A percentile compares a stretch with the other conserved stretches of the same genome.
These are phyloP conservation scores for Leccinum fallax DNA, from an alignment of 1,284 basidiomycete genomes.

Conservation along the genomic window DNA sequence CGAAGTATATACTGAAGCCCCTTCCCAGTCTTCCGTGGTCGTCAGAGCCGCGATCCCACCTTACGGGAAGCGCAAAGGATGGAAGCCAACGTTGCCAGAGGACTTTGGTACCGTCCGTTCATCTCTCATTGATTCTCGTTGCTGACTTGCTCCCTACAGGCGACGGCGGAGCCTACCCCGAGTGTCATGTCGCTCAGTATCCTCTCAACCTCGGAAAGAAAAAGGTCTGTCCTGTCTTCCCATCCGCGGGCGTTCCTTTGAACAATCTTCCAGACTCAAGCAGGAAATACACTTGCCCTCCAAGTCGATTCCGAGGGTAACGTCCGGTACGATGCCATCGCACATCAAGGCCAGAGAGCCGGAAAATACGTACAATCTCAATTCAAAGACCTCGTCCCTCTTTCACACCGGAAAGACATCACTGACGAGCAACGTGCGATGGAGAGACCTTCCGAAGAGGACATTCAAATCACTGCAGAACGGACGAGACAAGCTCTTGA, in stretches of 20 bases:
- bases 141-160: constrained; percentile 42
- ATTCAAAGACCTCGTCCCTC: constrained; percentile 96
- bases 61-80: constrained; percentile 85
- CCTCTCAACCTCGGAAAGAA: constrained; percentile 95
- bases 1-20: constrained; percentile 37
- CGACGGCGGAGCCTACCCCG: constrained; percentile 95
- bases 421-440: constrained; percentile 73
- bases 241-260: neutral
- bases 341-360: constrained; percentile 88
- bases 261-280: constrained; percentile 61
- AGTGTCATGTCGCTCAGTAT: constrained; percentile 97
- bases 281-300: constrained; percentile 92
- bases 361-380: constrained; percentile 91
- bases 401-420: constrained; percentile 88
- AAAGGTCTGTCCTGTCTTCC: constrained; percentile 52
- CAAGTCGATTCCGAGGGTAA: constrained; percentile 97
- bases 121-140: neutral
- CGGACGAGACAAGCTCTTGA: constrained; percentile 91
- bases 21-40: constrained; percentile 48
- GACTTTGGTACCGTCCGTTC: constrained; percentile 73
- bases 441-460: constrained; percentile 92
- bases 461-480: constrained; percentile 87
- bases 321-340: constrained; percentile 96
- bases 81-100: constrained; percentile 82
- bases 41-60: constrained; percentile 64